phyloP scores from a whole-genome alignment of 2,329 filamentous ascomycete genomes.

The Cladophialophora immunda region DNA sequence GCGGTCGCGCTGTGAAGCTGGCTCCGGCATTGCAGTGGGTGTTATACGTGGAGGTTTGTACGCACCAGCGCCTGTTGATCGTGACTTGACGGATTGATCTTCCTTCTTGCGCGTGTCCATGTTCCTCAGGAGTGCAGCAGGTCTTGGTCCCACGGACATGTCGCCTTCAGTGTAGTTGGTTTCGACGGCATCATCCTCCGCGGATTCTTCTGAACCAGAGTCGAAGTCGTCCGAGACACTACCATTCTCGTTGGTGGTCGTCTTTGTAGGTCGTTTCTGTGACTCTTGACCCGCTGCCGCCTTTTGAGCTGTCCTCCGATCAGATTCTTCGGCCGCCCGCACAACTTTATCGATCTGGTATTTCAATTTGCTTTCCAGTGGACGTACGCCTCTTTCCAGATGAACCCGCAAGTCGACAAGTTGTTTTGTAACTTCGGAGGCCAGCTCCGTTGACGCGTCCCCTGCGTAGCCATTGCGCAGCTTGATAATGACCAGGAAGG shows the following conservation, averaged over 20 bases:
- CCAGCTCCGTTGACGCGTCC: constrained; percentile 48
- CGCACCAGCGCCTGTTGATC: constrained; percentile 63
- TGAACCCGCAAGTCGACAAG: constrained; percentile 92
- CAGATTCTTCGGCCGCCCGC: constrained; percentile 80
- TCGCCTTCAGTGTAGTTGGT: constrained; percentile 65
- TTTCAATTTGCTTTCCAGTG: constrained; percentile 86
- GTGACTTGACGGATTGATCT: constrained; percentile 12
- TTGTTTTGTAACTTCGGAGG: constrained; percentile 79
- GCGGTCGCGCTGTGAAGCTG: constrained; percentile 63
- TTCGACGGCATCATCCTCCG: constrained; percentile 63
- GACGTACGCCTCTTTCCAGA: constrained; percentile 89
- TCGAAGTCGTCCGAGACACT: constrained; percentile 49
- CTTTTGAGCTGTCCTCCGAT: constrained; percentile 54
- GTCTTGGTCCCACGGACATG: constrained; percentile 30
- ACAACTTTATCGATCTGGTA: constrained; percentile 97
- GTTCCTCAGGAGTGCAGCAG: constrained; percentile 33
- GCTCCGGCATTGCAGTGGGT: constrained; percentile 78
- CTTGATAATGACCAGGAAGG: constrained; percentile 85
- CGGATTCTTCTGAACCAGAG: constrained; percentile 52
- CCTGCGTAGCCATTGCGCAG: constrained; percentile 63
- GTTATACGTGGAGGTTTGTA: constrained; percentile 91
- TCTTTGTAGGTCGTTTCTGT: constrained; percentile 44
- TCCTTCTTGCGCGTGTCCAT: constrained; percentile 15
- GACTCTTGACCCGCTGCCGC: constrained; percentile 44
- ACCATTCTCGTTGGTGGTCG: constrained; percentile 45